A percentile compares a stretch with the other conserved stretches of the same genome.
Evolutionary conservation across 2,329 filamentous ascomycete species (phyloP).

Genomic region (Hypoxylon sp.): DNA sequence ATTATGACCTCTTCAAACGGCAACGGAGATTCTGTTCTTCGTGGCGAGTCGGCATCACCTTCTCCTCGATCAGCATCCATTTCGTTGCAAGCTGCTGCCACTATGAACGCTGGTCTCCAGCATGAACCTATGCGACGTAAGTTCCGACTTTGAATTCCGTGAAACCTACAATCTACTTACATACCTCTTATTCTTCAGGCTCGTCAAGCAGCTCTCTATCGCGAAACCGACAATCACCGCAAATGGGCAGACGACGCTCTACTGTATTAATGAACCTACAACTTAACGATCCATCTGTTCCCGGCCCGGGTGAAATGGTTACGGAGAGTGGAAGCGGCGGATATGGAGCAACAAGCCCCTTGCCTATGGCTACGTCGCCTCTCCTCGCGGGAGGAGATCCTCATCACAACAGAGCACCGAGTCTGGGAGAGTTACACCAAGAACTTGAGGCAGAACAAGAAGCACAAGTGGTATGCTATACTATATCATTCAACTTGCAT

Average conservation of each 20-base stretch:
- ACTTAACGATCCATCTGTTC: slow-evolving; percentile 78
- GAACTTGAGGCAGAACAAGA: slow-evolving; percentile 86
- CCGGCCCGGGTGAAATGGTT: slow-evolving; percentile 78
- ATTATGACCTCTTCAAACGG: slow-evolving; percentile 56
- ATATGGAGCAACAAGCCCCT: slow-evolving; percentile 60
- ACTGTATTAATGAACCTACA: slow-evolving; percentile 81
- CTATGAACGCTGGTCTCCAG: slow-evolving; percentile 82
- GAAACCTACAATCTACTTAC: slow-evolving; percentile 24
- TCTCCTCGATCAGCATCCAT: slow-evolving; percentile 76
- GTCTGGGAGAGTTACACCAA: slow-evolving; percentile 82
- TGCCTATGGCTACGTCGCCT: slow-evolving; percentile 65
- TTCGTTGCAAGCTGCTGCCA: slow-evolving; percentile 82
- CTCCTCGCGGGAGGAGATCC: slow-evolving; percentile 64
- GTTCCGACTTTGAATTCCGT: slow-evolving; percentile 42
- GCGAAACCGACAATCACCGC: slow-evolving; percentile 62
- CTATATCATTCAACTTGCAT: neutral
- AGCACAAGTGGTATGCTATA: slow-evolving; percentile 75
- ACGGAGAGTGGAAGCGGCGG: slow-evolving; percentile 61
- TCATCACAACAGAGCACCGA: slow-evolving; percentile 77
- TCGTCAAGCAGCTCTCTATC: slow-evolving; percentile 69
- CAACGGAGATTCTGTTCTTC: slow-evolving; percentile 51
- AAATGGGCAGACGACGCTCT: slow-evolving; percentile 73
- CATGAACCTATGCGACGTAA: slow-evolving; percentile 73
- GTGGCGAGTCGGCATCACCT: slow-evolving; percentile 69
- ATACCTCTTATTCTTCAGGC: slow-evolving; percentile 53